Conservation (phyloP, 108 stramenopile species). For the Discostella pseudostelligera region DNA sequence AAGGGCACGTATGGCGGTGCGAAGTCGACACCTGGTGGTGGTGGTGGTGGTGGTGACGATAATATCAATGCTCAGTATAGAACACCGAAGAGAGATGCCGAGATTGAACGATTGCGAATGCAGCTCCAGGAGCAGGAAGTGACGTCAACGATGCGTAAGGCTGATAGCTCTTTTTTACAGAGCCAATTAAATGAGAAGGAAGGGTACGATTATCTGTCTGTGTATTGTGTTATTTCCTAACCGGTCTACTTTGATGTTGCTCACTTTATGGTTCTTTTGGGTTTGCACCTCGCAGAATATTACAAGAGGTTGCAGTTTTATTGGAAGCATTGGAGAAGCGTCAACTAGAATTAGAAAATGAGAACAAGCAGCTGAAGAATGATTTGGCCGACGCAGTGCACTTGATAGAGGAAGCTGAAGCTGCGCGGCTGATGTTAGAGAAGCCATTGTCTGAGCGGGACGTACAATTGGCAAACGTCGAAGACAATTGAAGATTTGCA, state of each 20-base stretch:
- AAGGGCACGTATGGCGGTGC: conserved; percentile 6
- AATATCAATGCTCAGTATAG: conserved; percentile 4
- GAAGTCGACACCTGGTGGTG: neutral
- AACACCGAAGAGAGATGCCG: conserved; percentile 44
- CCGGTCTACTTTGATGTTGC: neutral
- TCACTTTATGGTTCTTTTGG: neutral
- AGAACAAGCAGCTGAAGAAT: conserved; percentile 45
- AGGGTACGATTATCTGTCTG: conserved; percentile 8
- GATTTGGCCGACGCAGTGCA: conserved; percentile 22
- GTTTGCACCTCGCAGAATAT: conserved; percentile 19
- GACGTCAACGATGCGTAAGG: conserved; percentile 61
- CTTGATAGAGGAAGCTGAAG: conserved; percentile 20
- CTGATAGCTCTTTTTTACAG: conserved; percentile 74
- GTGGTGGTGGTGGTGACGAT: neutral
- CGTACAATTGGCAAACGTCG: neutral
- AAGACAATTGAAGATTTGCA: neutral
- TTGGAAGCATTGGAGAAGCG: conserved; percentile 71
- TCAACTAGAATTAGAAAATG: conserved; percentile 67
- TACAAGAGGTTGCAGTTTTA: conserved; percentile 71
- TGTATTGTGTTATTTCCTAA: neutral
- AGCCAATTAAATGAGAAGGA: conserved; percentile 73
- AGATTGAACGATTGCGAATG: conserved; percentile 61
- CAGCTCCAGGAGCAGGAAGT: conserved; percentile 68
- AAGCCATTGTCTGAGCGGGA: conserved; percentile 4
- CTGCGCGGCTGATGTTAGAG: conserved; percentile 8